phyloP scores from a whole-genome alignment of 352 stramenopile genomes.

The Globisporangium solare region DNA sequence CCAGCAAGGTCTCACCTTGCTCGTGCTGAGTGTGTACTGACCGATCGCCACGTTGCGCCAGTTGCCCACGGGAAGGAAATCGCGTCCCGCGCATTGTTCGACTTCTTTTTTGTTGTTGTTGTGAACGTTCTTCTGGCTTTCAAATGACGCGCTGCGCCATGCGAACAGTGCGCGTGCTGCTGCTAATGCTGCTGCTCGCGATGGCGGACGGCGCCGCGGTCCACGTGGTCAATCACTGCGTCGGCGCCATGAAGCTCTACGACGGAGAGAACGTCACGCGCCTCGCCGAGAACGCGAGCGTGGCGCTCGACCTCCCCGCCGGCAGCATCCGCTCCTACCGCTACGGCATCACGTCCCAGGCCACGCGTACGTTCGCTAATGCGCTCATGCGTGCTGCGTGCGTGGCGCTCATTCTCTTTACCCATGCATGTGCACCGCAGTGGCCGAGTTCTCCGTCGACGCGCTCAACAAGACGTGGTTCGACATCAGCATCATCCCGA shows the following conservation, averaged over 20 bases:
- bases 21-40: too few relatives aligned
- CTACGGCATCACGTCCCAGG: conserved; percentile 10
- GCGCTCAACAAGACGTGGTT: conserved; percentile 29
- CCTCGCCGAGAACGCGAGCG: conserved; percentile 5
- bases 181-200: neutral
- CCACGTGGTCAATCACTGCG: conserved; percentile 14
- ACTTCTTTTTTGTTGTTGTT: too few relatives aligned
- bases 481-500: conserved; percentile 42
- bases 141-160: neutral
- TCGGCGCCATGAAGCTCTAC: conserved; percentile 13
- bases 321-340: conserved; percentile 11
- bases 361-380: conserved; percentile 12
- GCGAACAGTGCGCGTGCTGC: neutral
- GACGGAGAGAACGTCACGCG: conserved; percentile 10
- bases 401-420: neutral
- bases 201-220: neutral
- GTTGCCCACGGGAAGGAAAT: too few relatives aligned
- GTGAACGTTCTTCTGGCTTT: too few relatives aligned
- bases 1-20: too few relatives aligned
- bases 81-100: too few relatives aligned
- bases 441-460: conserved; percentile 38
- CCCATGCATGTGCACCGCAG: conserved; percentile 13
- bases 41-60: too few relatives aligned
- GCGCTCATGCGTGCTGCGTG: too few relatives aligned
- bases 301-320: conserved; percentile 8